Evolutionary conservation across 768 basidiomycete genomes (phyloP).

Genomic region (Phaffia australis): DNA sequence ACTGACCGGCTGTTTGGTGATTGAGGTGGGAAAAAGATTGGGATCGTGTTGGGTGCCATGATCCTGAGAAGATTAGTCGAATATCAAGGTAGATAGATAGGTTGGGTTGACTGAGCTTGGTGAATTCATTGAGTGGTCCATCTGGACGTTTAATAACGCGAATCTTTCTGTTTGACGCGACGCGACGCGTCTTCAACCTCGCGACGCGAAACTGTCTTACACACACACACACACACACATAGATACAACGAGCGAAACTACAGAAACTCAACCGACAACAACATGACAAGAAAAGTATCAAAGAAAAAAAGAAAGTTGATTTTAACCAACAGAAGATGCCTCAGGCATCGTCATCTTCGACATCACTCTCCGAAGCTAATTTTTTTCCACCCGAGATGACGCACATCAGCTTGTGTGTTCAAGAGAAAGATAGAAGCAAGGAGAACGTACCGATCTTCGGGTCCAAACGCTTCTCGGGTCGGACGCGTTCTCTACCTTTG

Average conservation of each 20-base stretch:
- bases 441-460: slow-evolving; percentile 27
- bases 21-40: slow-evolving; percentile 9
- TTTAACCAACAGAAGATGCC: neutral
- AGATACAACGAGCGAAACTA: no score
- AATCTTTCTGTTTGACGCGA: no score
- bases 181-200: slow-evolving; percentile 20
- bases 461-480: slow-evolving; percentile 22
- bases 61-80: neutral
- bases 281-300: neutral
- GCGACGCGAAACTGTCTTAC: neutral
- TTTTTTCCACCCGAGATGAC: neutral
- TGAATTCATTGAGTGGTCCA: no score
- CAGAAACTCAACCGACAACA: no score
- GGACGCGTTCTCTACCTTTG: slow-evolving; percentile 19
- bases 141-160: no score
- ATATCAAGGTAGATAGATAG: neutral
- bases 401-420: neutral
- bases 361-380: slow-evolving; percentile 33
- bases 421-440: neutral
- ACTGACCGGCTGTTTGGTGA: neutral
- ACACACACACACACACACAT: no score
- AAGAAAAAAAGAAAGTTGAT: neutral
- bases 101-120: neutral
- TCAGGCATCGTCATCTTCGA: slow-evolving; percentile 24
- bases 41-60: neutral